Evolutionary conservation across 2,329 filamentous ascomycete species (phyloP).

Genomic region (Claviceps paspali): DNA sequence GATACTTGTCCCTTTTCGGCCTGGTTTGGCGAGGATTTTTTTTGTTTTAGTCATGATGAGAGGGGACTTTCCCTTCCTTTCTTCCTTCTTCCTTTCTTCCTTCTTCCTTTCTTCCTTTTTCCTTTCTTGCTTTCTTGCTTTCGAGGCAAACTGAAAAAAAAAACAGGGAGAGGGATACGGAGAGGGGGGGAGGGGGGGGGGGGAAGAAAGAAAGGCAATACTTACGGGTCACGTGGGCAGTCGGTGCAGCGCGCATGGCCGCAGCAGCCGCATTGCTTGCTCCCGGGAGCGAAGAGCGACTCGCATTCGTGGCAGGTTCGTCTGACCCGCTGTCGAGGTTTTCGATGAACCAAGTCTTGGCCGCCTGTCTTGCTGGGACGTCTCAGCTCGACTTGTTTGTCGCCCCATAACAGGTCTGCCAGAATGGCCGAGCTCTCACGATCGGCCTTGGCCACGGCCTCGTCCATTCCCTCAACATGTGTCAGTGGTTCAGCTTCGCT

Average conservation of each 20-base stretch:
- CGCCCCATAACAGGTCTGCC: conserved; percentile 29
- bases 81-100: no score
- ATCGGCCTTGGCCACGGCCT: conserved; percentile 35
- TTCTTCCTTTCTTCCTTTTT: no score
- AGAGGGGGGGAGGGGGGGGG: neutral
- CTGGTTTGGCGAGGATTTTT: conserved; percentile 18
- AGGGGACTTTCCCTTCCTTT: no score
- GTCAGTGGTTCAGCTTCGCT: conserved; percentile 38
- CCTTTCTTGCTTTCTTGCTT: no score
- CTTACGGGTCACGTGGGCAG: conserved; percentile 68
- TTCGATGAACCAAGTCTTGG: conserved; percentile 57
- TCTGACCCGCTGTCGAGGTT: conserved; percentile 56
- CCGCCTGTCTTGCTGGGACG: conserved; percentile 50
- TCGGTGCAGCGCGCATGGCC: conserved; percentile 61
- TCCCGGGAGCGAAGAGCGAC: conserved; percentile 40
- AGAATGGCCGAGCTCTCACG: conserved; percentile 40
- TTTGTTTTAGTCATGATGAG: no score
- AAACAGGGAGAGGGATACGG: neutral
- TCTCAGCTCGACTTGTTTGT: conserved; percentile 38
- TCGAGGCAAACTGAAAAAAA: neutral
- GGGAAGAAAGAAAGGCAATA: conserved; percentile 12
- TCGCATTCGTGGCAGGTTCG: conserved; percentile 64
- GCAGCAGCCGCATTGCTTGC: conserved; percentile 53
- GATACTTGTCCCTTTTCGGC: conserved; percentile 53
- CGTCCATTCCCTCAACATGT: conserved; percentile 35